These are phyloP conservation scores for Fraxinus cuspidata DNA, from an alignment of 257 asterid genomes.

Conservation along the genomic window DNA sequence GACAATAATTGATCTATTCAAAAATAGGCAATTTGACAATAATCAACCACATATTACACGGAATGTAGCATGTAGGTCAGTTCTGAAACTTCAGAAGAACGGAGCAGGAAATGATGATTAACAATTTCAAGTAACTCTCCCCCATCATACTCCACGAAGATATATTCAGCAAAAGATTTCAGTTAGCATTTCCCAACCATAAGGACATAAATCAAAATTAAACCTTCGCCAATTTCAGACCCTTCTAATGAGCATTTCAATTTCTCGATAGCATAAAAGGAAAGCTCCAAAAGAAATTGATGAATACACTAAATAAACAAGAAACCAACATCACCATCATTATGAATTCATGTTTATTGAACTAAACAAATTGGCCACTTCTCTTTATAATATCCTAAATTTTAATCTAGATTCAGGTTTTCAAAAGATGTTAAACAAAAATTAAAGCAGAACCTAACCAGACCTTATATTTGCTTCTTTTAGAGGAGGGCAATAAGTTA, in stretches of 20 bases:
- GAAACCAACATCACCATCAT: too few relatives aligned
- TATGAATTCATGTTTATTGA: too few relatives aligned
- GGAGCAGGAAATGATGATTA: too few relatives aligned
- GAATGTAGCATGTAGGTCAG: constrained; percentile 7
- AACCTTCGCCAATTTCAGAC: background rate
- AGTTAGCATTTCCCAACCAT: background rate
- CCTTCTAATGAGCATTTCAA: background rate
- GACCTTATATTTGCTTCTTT: constrained; percentile 87
- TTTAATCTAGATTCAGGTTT: constrained; percentile 22
- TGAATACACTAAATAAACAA: constrained; percentile 10
- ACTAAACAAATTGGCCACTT: background rate
- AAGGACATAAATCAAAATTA: background rate
- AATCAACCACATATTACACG: constrained; percentile 1
- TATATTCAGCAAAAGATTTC: background rate
- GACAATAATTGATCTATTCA: background rate
- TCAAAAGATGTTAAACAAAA: background rate
- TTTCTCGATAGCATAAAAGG: background rate
- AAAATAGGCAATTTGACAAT: background rate
- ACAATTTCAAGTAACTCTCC: too few relatives aligned
- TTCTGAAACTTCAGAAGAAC: background rate
- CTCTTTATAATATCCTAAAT: constrained; percentile 12
- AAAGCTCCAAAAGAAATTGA: constrained; percentile 2
- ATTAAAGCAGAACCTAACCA: constrained; percentile 1
- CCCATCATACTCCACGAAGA: background rate
- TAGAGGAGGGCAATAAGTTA: constrained; percentile 57